Conservation (phyloP, 164 flowering plant species). For the Berberis thunbergii region DNA sequence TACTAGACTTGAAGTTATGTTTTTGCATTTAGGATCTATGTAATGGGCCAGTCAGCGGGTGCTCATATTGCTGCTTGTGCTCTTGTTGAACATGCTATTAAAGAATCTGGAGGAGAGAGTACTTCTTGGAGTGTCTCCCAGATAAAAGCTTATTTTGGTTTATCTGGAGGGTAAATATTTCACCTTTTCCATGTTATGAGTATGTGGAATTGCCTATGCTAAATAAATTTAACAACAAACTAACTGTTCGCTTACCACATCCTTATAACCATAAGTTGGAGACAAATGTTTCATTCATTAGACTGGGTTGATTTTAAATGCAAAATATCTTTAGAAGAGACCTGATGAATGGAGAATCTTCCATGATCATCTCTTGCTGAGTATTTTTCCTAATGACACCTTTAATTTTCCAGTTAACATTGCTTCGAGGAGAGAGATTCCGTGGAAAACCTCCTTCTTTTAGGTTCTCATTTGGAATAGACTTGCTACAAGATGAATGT, state of each 20-base stretch:
- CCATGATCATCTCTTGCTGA: too few relatives aligned
- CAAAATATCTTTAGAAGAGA: too few relatives aligned
- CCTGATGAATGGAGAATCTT: too few relatives aligned
- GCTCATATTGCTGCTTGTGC: slow-evolving; percentile 95
- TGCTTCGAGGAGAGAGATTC: too few relatives aligned
- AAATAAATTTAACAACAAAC: not conserved
- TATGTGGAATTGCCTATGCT: not conserved
- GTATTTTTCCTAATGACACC: too few relatives aligned
- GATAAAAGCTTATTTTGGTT: slow-evolving; percentile 84
- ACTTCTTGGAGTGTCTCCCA: slow-evolving; percentile 83
- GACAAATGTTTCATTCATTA: too few relatives aligned
- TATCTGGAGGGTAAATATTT: slow-evolving; percentile 86
- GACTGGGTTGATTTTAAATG: too few relatives aligned
- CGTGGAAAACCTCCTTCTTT: too few relatives aligned
- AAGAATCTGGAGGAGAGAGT: slow-evolving; percentile 52
- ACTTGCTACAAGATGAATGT: too few relatives aligned
- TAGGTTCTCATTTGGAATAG: too few relatives aligned
- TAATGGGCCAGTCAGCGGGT: slow-evolving; percentile 99
- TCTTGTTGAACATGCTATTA: slow-evolving; percentile 73
- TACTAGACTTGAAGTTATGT: not conserved
- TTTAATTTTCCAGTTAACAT: too few relatives aligned
- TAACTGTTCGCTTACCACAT: not conserved
- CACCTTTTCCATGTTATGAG: not conserved
- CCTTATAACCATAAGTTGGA: not conserved
- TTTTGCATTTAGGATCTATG: slow-evolving; percentile 48